Conservation (phyloP, 148 eudicot genomes). For the Camellia lanceoleosa region DNA sequence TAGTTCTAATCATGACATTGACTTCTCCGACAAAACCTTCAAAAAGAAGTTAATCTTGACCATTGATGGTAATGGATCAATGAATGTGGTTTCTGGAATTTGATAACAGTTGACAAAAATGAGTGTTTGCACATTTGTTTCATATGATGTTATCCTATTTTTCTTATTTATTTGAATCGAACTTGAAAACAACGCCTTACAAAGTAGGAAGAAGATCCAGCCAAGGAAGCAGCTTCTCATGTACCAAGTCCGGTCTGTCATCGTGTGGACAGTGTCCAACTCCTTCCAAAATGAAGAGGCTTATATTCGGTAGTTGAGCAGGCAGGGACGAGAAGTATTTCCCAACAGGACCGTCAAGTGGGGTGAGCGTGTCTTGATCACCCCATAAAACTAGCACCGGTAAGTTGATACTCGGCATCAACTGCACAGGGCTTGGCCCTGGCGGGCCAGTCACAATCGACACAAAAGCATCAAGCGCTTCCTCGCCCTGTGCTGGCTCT, state of each 20-base stretch:
- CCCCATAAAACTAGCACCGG: slow-evolving; percentile 89
- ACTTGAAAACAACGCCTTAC: neutral
- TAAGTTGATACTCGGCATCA: slow-evolving; percentile 55
- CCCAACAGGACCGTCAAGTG: slow-evolving; percentile 95
- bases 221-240: slow-evolving; percentile 85
- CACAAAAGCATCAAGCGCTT: slow-evolving; percentile 90
- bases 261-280: slow-evolving; percentile 98
- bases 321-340: slow-evolving; percentile 66
- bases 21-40: neutral
- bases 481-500: slow-evolving; percentile 74
- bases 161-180: too few relatives aligned
- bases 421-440: slow-evolving; percentile 78
- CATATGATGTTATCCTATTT: too few relatives aligned
- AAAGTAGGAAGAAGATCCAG: slow-evolving; percentile 31
- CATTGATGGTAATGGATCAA: neutral
- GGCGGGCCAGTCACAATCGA: slow-evolving; percentile 91
- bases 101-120: too few relatives aligned
- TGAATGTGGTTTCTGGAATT: too few relatives aligned
- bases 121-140: too few relatives aligned
- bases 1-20: neutral
- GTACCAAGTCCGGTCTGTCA: slow-evolving; percentile 81
- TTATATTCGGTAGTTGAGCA: slow-evolving; percentile 43
- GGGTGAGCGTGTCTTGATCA: slow-evolving; percentile 83
- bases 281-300: slow-evolving; percentile 59
- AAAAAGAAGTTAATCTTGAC: neutral